A percentile compares a stretch with the other conserved stretches of the same genome.
Evolutionary conservation across 2,329 filamentous ascomycete genomes (phyloP).

Genomic region (Penicillium sp.): DNA sequence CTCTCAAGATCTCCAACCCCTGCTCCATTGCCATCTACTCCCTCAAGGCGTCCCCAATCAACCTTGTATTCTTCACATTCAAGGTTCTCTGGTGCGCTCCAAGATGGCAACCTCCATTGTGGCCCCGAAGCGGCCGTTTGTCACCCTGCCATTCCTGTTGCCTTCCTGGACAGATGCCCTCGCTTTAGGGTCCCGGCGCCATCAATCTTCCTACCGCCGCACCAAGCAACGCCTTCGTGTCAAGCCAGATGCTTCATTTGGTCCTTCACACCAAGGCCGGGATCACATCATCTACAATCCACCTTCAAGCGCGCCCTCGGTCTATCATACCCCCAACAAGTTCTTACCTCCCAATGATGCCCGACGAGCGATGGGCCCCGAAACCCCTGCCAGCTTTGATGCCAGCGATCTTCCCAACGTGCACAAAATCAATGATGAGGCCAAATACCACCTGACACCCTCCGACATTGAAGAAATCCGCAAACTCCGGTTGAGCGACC

Average conservation of each 20-base stretch:
- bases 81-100: background rate
- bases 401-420: slow-evolving; percentile 47
- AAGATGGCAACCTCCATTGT: slow-evolving; percentile 32
- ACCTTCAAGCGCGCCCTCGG: slow-evolving; percentile 62
- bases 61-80: background rate
- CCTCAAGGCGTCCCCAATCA: background rate
- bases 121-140: slow-evolving; percentile 34
- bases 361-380: slow-evolving; percentile 50
- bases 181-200: slow-evolving; percentile 36
- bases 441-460: slow-evolving; percentile 62
- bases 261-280: slow-evolving; percentile 37
- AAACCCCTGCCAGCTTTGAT: slow-evolving; percentile 24
- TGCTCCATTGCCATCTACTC: background rate
- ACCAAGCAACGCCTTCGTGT: slow-evolving; percentile 53
- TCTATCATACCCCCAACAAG: slow-evolving; percentile 64
- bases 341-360: slow-evolving; percentile 63
- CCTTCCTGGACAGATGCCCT: slow-evolving; percentile 39
- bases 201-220: slow-evolving; percentile 53
- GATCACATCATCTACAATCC: slow-evolving; percentile 67
- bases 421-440: slow-evolving; percentile 53
- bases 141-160: slow-evolving; percentile 41
- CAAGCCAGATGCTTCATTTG: slow-evolving; percentile 55
- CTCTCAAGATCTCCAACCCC: slow-evolving; percentile 4
- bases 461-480: slow-evolving; percentile 62
- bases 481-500: slow-evolving; percentile 54